Conservation (phyloP, 441 rosid species). For the Flueggea neowawraea region DNA sequence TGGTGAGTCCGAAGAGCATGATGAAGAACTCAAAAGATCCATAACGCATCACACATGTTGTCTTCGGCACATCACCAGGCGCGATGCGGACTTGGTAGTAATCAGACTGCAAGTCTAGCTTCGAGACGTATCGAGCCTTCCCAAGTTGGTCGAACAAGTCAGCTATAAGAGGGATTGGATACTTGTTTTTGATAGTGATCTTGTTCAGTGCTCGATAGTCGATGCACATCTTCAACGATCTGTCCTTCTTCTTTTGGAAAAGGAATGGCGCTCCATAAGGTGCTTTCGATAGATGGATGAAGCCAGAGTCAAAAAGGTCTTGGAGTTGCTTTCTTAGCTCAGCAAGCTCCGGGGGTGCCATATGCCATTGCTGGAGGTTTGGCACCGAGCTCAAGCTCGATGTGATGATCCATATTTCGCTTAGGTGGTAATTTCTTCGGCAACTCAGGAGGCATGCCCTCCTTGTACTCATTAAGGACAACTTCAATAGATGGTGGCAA, state of each 20-base stretch:
- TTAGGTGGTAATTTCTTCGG: neutral
- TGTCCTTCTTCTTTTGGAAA: conserved; percentile 7
- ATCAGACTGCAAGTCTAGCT: too few relatives aligned
- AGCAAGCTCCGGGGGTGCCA: neutral
- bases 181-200: conserved; percentile 1
- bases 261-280: neutral
- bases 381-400: neutral
- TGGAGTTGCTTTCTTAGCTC: neutral
- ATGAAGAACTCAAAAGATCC: too few relatives aligned
- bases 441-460: neutral
- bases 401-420: neutral
- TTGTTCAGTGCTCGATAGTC: conserved; percentile 2
- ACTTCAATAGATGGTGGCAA: too few relatives aligned
- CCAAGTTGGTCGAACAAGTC: conserved; percentile 2
- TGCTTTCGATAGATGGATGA: neutral
- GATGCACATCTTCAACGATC: conserved; percentile 2
- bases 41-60: too few relatives aligned
- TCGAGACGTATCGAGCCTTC: neutral
- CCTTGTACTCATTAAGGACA: neutral
- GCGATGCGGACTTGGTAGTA: too few relatives aligned
- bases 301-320: neutral
- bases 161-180: neutral
- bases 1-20: too few relatives aligned
- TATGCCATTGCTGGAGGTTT: neutral
- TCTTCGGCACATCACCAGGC: too few relatives aligned